A percentile compares a stretch with the other conserved stretches of the same genome.
Conservation (phyloP, 2,329 filamentous ascomycete genomes). For the Ophiostoma sp. region DNA sequence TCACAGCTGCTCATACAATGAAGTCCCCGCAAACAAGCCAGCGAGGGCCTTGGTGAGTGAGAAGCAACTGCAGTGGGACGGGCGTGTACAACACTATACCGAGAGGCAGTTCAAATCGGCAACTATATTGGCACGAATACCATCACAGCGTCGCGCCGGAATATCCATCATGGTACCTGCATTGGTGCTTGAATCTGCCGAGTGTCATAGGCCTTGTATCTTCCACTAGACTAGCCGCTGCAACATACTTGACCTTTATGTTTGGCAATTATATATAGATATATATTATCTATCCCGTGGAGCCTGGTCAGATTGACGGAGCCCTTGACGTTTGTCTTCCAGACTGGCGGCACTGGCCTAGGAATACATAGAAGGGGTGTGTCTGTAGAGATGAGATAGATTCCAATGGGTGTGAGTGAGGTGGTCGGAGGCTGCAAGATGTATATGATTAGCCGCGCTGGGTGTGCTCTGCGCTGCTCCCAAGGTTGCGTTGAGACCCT, state of each 20-base stretch:
- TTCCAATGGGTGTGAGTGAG: background rate
- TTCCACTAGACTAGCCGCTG: background rate
- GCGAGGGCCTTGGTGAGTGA: background rate
- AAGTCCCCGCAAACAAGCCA: too few relatives aligned
- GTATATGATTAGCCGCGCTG: slow-evolving; percentile 11
- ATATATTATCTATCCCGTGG: background rate
- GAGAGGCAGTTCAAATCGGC: background rate
- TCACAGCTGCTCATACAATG: too few relatives aligned
- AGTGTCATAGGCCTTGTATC: background rate
- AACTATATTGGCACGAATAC: background rate
- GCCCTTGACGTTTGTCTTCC: background rate
- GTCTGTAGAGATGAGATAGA: background rate
- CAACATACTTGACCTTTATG: background rate
- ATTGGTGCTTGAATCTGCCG: background rate
- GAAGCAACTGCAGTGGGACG: background rate
- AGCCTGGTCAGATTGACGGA: background rate
- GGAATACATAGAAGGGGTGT: background rate
- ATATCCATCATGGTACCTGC: background rate
- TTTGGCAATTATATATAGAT: background rate
- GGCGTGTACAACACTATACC: background rate
- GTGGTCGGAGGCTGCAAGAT: background rate
- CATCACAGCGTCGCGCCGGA: slow-evolving; percentile 7
- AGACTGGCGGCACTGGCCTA: background rate
- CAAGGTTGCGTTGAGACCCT: background rate
- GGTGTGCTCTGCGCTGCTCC: background rate